Evolutionary conservation across 495 filamentous ascomycete species (phyloP).

Genomic region (Cercophora newfieldiana): DNA sequence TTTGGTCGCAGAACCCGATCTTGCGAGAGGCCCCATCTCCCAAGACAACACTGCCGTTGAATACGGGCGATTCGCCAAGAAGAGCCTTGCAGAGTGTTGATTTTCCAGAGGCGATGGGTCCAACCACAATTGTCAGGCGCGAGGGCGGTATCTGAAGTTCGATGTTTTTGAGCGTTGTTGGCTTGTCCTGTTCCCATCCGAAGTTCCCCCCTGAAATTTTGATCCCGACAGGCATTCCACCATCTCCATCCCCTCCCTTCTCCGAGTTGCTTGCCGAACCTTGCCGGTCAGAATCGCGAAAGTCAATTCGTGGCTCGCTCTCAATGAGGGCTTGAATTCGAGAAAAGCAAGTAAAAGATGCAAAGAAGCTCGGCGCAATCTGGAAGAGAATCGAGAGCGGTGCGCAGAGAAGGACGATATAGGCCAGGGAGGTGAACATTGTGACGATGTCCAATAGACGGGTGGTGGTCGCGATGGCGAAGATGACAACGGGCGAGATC

Average conservation of each 20-base stretch:
- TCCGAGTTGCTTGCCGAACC: not conserved
- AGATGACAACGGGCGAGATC: slow-evolving; percentile 44
- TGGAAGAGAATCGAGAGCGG: slow-evolving; percentile 60
- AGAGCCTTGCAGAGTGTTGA: slow-evolving; percentile 41
- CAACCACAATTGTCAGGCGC: slow-evolving; percentile 34
- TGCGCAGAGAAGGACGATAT: slow-evolving; percentile 59
- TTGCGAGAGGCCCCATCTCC: not conserved
- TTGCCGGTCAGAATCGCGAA: slow-evolving; percentile 7
- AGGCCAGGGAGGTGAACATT: slow-evolving; percentile 62
- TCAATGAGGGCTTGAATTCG: slow-evolving; percentile 51
- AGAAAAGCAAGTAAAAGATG: slow-evolving; percentile 56
- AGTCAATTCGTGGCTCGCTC: slow-evolving; percentile 21
- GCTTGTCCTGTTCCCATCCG: slow-evolving; percentile 44
- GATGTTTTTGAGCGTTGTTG: slow-evolving; percentile 36
- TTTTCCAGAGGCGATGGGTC: slow-evolving; percentile 46
- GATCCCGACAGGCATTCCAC: not conserved
- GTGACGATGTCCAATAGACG: slow-evolving; percentile 52
- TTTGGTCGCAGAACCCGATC: slow-evolving; percentile 47
- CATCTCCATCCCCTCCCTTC: slow-evolving; percentile 20
- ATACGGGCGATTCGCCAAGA: slow-evolving; percentile 33
- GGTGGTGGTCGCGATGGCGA: slow-evolving; percentile 42
- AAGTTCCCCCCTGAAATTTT: slow-evolving; percentile 32
- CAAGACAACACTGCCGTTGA: slow-evolving; percentile 34
- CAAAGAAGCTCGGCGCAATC: slow-evolving; percentile 52
- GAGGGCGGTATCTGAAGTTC: slow-evolving; percentile 41